Conservation (phyloP, 345 rosid genomes). For the Carallia pectinifolia region DNA sequence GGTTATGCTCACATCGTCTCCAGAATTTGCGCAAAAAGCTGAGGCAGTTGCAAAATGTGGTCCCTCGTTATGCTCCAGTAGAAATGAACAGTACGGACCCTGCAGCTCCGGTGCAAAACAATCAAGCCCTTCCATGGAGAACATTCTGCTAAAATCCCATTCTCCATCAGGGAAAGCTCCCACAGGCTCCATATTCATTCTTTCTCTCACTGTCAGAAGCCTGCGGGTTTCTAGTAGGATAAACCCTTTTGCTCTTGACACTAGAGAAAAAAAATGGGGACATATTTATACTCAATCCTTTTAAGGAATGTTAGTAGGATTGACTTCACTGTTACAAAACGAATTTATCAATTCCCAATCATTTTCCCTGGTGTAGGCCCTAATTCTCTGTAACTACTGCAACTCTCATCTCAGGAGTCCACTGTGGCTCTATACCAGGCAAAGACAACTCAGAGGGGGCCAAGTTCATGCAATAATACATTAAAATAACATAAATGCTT, state of each 20-base stretch:
- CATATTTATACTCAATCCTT: constrained; percentile 35
- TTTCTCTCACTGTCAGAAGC: background rate
- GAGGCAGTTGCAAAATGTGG: constrained; percentile 10
- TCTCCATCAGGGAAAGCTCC: constrained; percentile 47
- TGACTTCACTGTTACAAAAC: constrained; percentile 36
- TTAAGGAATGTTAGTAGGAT: constrained; percentile 32
- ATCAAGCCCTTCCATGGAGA: constrained; percentile 35
- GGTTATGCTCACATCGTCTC: constrained; percentile 24
- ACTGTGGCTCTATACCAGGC: constrained; percentile 46
- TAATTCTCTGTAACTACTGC: constrained; percentile 41
- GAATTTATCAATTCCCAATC: constrained; percentile 24
- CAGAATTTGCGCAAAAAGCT: constrained; percentile 24
- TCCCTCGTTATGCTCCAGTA: constrained; percentile 18
- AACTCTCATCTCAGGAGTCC: constrained; percentile 36
- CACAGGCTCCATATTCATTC: constrained; percentile 33
- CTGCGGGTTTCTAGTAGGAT: background rate
- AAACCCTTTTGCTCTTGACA: constrained; percentile 21
- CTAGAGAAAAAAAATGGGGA: constrained; percentile 7
- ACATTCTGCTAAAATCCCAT: constrained; percentile 48
- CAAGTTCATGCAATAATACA: constrained; percentile 34
- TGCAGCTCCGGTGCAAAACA: constrained; percentile 22
- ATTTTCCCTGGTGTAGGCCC: constrained; percentile 29
- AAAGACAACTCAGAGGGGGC: constrained; percentile 52
- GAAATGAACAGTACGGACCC: constrained; percentile 30
- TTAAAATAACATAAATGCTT: constrained; percentile 22